Evolutionary conservation across 192 early-diverging fungal species (phyloP), one percentile per base, ranked within the genome.

Genomic region (Fimicolochytrium jonesii): DNA sequence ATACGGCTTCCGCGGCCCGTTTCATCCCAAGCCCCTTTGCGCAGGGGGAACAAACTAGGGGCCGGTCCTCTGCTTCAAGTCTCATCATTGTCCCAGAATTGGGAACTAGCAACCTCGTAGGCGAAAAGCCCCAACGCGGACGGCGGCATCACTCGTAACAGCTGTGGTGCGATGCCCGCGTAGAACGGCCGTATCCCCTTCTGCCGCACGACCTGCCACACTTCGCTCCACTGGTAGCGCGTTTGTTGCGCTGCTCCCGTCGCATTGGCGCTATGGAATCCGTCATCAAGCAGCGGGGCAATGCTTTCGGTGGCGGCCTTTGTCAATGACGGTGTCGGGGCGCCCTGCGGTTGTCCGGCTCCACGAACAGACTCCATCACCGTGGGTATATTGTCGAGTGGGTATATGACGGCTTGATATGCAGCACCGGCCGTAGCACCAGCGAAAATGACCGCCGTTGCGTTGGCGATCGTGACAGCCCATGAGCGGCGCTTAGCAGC

Each of bases 71-170:
- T n/a, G n/a, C n/a, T 39, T 43, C 35, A 66, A 22, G 28, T 33
- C 34, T 67, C 51, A 26, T 74, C 66, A 55, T 59, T 64, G 50
- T 61, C 73, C 68, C 42, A 75, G 37, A 69, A 62, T 41, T 76
- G 70, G 23, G 54, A 52, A n/a, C 70, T 72, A 23, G 72, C 69
- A 0, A 82, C 32, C 53, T 82, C 80, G 58, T 75, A 82, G 4
- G 72, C 76, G 51, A 82, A 72, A 25, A 82, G 53, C 13, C 66
- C 80, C 6, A 77, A 34, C 0, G 80, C 77, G 46, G 73, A 70
- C 6, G 80, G 73, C 9, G 80, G 80, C 71, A 76, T 73, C 15
- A 70, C 77, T 42, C 75, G 55, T 0, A 77, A 61, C 59, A 82
- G 60, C 48, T 74, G 70, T 13, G 73, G 66, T 7, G 54, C 52